Evolutionary conservation across 768 basidiomycete genomes (phyloP).

Genomic region (Erythrobasidium yunnanense): DNA sequence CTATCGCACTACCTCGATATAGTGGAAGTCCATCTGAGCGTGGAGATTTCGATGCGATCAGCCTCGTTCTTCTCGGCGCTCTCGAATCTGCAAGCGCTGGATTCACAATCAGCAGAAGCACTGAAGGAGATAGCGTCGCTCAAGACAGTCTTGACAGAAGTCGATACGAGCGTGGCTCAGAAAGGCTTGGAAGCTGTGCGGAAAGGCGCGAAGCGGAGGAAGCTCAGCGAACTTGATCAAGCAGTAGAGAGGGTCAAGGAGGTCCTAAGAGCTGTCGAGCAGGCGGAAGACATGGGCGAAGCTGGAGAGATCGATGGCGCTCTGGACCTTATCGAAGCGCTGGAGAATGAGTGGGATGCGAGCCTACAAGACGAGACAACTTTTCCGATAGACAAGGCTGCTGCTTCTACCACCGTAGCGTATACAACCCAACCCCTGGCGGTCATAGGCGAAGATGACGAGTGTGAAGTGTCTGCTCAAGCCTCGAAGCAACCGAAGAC

Average conservation of each 20-base stretch:
- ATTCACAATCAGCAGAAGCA: slow-evolving; percentile 75
- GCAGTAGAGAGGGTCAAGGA: slow-evolving; percentile 52
- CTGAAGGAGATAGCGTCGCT: slow-evolving; percentile 63
- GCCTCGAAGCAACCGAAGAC: neutral
- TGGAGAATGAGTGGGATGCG: slow-evolving; percentile 43
- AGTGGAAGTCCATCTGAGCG: slow-evolving; percentile 84
- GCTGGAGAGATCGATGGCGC: slow-evolving; percentile 83
- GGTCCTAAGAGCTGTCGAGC: slow-evolving; percentile 55
- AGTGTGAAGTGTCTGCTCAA: neutral
- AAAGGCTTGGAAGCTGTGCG: slow-evolving; percentile 66
- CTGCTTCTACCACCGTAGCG: neutral
- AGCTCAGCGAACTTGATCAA: slow-evolving; percentile 48
- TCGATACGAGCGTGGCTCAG: slow-evolving; percentile 65
- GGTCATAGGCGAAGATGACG: neutral
- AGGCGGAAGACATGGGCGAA: slow-evolving; percentile 69
- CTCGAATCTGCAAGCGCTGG: slow-evolving; percentile 82
- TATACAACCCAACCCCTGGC: neutral
- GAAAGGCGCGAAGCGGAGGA: slow-evolving; percentile 47
- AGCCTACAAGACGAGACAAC: neutral
- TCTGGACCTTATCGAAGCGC: slow-evolving; percentile 58
- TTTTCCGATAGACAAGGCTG: neutral
- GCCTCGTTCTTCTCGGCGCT: slow-evolving; percentile 93
- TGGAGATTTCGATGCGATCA: slow-evolving; percentile 79
- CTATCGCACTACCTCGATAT: slow-evolving; percentile 86
- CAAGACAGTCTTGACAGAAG: slow-evolving; percentile 58